Conservation (phyloP, 345 rosid genomes). For the Diplotaxis tenuifolia region DNA sequence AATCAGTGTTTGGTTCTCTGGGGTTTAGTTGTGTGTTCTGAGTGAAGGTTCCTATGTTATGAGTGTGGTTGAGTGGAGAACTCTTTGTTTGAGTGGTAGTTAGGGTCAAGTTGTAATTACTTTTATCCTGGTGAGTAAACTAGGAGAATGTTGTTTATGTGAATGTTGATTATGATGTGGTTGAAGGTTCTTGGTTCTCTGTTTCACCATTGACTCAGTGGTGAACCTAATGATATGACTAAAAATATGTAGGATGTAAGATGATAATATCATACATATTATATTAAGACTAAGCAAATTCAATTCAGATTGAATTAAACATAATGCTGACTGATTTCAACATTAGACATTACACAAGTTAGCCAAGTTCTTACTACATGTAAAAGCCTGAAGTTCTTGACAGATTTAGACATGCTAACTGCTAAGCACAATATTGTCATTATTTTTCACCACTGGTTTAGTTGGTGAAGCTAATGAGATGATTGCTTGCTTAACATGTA, state of each 20-base stretch:
- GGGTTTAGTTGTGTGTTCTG: conserved; percentile 15
- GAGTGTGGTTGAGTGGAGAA: conserved; percentile 13
- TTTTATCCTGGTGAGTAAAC: not conserved
- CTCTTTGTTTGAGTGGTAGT: conserved; percentile 28
- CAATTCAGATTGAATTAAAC: too few species aligned
- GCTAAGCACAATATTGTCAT: too few species aligned
- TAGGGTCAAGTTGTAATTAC: conserved; percentile 26
- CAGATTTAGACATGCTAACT: too few species aligned
- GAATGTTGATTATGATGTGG: conserved; percentile 4
- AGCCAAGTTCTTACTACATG: too few species aligned
- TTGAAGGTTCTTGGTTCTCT: not conserved
- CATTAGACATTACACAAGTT: too few species aligned
- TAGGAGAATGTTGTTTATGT: conserved; percentile 8
- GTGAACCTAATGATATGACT: not conserved
- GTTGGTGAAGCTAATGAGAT: not conserved
- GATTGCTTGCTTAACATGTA: not conserved
- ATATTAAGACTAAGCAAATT: too few species aligned
- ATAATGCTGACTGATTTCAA: too few species aligned
- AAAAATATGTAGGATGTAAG: too few species aligned
- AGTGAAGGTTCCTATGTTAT: conserved; percentile 29
- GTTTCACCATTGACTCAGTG: not conserved
- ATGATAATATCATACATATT: too few species aligned
- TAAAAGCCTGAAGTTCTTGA: too few species aligned
- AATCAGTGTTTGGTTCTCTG: not conserved
- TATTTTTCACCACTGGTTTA: not conserved